Evolutionary conservation across 768 basidiomycete genomes (phyloP).

Genomic region (Candolleomyces eurysporus): DNA sequence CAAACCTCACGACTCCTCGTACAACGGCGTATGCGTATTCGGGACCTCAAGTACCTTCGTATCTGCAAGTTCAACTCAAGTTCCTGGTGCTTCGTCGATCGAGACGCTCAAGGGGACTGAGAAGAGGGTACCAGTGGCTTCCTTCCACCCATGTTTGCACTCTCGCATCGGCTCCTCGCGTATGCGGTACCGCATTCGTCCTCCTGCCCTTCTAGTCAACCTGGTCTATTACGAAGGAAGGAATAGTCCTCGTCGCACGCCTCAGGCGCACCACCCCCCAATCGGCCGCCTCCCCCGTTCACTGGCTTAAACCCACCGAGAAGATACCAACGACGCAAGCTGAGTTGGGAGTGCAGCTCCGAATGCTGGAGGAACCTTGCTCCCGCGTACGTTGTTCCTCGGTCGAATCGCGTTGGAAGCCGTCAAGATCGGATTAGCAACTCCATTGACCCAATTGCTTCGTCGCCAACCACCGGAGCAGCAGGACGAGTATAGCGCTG

Average conservation of each 20-base stretch:
- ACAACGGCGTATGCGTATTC: not conserved
- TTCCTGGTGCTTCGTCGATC: not conserved
- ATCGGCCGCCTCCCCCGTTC: too few species aligned
- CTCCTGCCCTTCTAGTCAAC: not conserved
- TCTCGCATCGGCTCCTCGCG: constrained; percentile 60
- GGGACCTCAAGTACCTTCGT: constrained; percentile 7
- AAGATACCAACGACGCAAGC: constrained; percentile 33
- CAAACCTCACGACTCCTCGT: not conserved
- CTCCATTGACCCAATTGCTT: not conserved
- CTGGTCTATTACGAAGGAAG: not conserved
- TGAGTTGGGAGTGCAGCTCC: constrained; percentile 54
- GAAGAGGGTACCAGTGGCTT: not conserved
- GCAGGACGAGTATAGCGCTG: not conserved
- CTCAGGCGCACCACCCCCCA: constrained; percentile 16
- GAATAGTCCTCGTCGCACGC: constrained; percentile 6
- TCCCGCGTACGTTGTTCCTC: constrained; percentile 62
- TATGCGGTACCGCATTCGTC: constrained; percentile 36
- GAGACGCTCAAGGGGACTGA: too few species aligned
- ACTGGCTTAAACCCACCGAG: too few species aligned
- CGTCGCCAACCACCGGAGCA: not conserved
- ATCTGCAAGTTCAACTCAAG: not conserved
- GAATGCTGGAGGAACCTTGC: constrained; percentile 58
- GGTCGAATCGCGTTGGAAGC: constrained; percentile 61
- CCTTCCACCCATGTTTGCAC: constrained; percentile 52
- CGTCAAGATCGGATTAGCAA: constrained; percentile 32